Base-by-base conservation (phyloP, 129 eudicot species). In the Kitagawia praeruptora region DNA sequence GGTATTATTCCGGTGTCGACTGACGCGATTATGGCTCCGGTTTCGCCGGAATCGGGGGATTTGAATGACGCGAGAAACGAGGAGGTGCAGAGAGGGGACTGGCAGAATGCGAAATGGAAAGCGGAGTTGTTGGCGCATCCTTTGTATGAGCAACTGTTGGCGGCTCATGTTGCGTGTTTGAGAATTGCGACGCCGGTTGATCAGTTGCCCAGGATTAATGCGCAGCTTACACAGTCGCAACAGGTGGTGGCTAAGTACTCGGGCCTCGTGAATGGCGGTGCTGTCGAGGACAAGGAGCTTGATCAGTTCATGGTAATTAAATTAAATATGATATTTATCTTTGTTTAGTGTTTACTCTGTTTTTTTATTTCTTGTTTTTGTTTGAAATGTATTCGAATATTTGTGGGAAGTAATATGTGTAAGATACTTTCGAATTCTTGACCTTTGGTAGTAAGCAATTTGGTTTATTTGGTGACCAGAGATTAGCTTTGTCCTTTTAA, bases 181-280 rank as follows among this genome's bases (percentile, higher is more conserved):
- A 42, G 82, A 14, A 83, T 83, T 37, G 82, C 82, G 2, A 83
- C 86, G 75, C 86, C 86, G 31, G 79, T 83, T 66, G 86, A 83
- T 83, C 86, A 83, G 82, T 76, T 83, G 82, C 86, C 82, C 39
- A 74, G 86, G 58, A 83, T 83, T 58, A 82, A 83, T 45, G 86
- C 86, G 14, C 86, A 83, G 72, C 80, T 83, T 11, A 79, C 86
- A 4, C 86, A 73, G 79, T 83, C 86, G 42, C 86, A 83, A 75
- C 77, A 79, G 31, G 86, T 83, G 11, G 82, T 79, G 28, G 80
- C 86, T 1, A 83, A 83, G 70, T 83, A 83, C 47, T 83, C 85
- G 0, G 82, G 42, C 3, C 28, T 83, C 7, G 64, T 46, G 1
- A 47, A 77, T 51, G 82, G 69, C 25, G 18, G 18, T 28, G 37